phyloP scores from a whole-genome alignment of 768 basidiomycete genomes.

The Imleria badia region DNA sequence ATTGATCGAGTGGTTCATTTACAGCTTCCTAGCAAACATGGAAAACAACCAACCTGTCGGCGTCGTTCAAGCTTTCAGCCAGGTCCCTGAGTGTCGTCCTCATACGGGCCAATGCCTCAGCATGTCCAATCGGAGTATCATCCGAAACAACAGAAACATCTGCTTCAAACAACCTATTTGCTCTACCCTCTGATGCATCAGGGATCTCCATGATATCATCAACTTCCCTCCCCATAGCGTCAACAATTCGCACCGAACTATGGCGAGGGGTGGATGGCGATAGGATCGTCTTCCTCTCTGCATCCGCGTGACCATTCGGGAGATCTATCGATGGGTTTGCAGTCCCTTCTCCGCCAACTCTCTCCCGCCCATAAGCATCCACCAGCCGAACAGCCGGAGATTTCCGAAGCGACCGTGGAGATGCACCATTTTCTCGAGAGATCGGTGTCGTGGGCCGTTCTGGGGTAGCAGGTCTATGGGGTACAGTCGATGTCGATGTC shows the following conservation, averaged over 20 bases:
- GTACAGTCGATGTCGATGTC: not conserved
- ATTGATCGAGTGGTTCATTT: conserved; percentile 5
- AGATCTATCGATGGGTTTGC: not conserved
- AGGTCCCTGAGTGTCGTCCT: conserved; percentile 58
- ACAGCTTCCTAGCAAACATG: conserved; percentile 1
- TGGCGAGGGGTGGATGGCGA: conserved; percentile 26
- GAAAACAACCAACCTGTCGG: conserved; percentile 47
- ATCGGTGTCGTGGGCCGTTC: conserved; percentile 25
- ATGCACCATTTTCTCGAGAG: conserved; percentile 25
- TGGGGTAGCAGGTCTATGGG: conserved; percentile 19
- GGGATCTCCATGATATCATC: conserved; percentile 37
- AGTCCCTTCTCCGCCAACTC: conserved; percentile 17
- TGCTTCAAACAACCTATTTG: conserved; percentile 19
- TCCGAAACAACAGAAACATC: conserved; percentile 24
- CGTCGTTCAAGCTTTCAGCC: conserved; percentile 52
- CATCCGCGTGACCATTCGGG: conserved; percentile 18
- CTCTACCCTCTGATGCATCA: conserved; percentile 20
- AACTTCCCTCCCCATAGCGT: conserved; percentile 67
- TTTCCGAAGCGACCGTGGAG: conserved; percentile 42
- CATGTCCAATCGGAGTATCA: conserved; percentile 33
- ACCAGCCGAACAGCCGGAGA: conserved; percentile 60
- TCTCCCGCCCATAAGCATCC: conserved; percentile 67
- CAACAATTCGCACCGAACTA: conserved; percentile 57
- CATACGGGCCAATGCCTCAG: conserved; percentile 57
- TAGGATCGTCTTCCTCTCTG: conserved; percentile 10